Percentiles rank a stretch among this genome's conserved stretches.
Conservation (phyloP, 805 yeast species). For the Torulaspora gathmanii region DNA sequence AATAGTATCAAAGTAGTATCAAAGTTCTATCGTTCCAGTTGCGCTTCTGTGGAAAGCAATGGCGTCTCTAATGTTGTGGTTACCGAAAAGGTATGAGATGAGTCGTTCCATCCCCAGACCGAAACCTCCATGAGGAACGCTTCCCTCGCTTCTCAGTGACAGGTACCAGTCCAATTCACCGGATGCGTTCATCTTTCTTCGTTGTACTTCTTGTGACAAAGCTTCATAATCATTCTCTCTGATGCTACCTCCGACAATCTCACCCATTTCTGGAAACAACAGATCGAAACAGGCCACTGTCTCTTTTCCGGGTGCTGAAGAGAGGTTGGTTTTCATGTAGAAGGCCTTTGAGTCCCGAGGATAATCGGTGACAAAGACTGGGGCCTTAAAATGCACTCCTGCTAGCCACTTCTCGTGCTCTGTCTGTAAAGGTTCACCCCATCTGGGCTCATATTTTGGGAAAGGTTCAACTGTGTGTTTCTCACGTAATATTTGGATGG, state of each 20-base stretch:
- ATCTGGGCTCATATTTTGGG: conserved; percentile 44
- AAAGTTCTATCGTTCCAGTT: conserved; percentile 37
- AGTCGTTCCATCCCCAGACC: conserved; percentile 93
- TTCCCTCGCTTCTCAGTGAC: conserved; percentile 66
- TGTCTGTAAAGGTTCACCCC: conserved; percentile 73
- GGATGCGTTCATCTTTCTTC: conserved; percentile 50
- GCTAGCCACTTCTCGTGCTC: conserved; percentile 94
- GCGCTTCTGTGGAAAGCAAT: conserved; percentile 82
- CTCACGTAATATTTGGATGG: conserved; percentile 50
- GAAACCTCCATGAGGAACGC: conserved; percentile 94
- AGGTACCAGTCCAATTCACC: conserved; percentile 75
- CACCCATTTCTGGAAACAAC: conserved; percentile 87
- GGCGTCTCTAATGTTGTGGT: conserved; percentile 80
- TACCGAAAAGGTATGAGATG: conserved; percentile 63
- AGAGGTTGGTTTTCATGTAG: conserved; percentile 66
- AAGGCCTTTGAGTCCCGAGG: conserved; percentile 80
- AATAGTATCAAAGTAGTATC: conserved; percentile 5
- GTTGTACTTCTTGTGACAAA: conserved; percentile 47
- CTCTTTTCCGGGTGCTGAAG: conserved; percentile 32
- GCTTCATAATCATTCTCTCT: conserved; percentile 64
- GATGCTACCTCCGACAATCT: conserved; percentile 87
- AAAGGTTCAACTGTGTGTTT: conserved; percentile 33
- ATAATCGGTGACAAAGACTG: conserved; percentile 87
- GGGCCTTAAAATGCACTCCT: conserved; percentile 57
- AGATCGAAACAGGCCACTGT: conserved; percentile 91